Percentiles rank a stretch among this genome's conserved stretches.
phyloP scores from a whole-genome alignment of 495 filamentous ascomycete species.

The Trichoderma asperelloides region DNA sequence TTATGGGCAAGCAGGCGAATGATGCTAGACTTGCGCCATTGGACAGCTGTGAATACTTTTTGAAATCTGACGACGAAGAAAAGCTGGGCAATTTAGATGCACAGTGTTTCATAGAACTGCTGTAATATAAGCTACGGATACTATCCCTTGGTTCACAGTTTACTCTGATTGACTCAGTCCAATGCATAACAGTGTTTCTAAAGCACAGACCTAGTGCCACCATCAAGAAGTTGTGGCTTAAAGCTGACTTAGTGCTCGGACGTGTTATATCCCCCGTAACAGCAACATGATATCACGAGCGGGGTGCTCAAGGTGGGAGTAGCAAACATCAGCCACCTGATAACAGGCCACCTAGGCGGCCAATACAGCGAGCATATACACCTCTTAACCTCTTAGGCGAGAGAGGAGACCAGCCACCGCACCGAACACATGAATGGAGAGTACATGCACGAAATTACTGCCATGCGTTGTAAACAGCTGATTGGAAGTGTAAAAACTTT shows the following conservation, averaged over 20 bases:
- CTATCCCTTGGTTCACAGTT: too few relatives aligned
- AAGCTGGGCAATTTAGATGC: too few relatives aligned
- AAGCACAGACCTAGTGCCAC: neutral
- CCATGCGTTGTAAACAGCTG: neutral
- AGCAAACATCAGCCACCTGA: conserved; percentile 2
- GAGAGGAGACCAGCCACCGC: neutral
- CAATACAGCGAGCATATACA: neutral
- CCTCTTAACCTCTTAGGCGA: neutral
- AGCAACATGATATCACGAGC: neutral
- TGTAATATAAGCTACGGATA: too few relatives aligned
- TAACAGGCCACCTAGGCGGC: neutral
- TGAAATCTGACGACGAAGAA: neutral
- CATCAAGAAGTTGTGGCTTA: neutral
- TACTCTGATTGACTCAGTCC: too few relatives aligned
- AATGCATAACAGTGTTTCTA: too few relatives aligned
- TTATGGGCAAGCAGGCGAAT: neutral
- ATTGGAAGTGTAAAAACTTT: neutral
- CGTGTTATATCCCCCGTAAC: neutral
- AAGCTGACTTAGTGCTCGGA: neutral
- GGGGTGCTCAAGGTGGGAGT: neutral
- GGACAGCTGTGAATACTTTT: neutral
- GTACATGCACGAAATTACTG: neutral
- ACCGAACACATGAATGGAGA: neutral
- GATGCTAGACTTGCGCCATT: neutral
- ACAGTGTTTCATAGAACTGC: too few relatives aligned